These are phyloP conservation scores for Citrus sp. DNA, from an alignment of 345 rosid genomes.

Conservation along the genomic window DNA sequence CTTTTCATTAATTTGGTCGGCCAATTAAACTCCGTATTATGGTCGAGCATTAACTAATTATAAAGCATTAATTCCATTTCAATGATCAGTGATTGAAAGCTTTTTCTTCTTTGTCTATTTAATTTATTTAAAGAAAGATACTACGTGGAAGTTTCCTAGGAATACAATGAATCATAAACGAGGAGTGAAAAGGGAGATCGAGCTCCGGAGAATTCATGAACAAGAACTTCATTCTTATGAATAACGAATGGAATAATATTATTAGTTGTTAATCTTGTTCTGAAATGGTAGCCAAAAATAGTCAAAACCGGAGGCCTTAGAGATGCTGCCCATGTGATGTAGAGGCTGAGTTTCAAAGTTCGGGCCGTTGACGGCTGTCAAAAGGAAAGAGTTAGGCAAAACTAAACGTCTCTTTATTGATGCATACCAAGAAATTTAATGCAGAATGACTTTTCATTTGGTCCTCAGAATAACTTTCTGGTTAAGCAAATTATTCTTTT, in stretches of 20 bases:
- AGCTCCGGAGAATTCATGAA: background rate
- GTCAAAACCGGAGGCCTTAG: constrained; percentile 20
- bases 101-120: background rate
- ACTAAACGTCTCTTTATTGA: background rate
- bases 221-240: background rate
- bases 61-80: background rate
- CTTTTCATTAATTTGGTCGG: background rate
- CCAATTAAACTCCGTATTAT: background rate
- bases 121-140: background rate
- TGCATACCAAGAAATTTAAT: background rate
- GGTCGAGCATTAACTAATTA: background rate
- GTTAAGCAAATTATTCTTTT: background rate
- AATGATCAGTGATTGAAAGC: background rate
- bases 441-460: no score
- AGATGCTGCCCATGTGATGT: constrained; percentile 12
- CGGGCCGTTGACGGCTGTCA: constrained; percentile 12
- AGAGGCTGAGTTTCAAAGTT: constrained; percentile 9
- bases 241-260: background rate
- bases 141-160: constrained; percentile 3
- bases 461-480: background rate
- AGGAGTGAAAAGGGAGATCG: background rate
- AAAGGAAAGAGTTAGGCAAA: constrained; percentile 22
- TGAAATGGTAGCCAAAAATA: background rate
- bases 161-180: background rate
- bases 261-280: background rate